Base-by-base conservation (phyloP, 352 stramenopile species). In the Phytophthora ohioensis region DNA sequence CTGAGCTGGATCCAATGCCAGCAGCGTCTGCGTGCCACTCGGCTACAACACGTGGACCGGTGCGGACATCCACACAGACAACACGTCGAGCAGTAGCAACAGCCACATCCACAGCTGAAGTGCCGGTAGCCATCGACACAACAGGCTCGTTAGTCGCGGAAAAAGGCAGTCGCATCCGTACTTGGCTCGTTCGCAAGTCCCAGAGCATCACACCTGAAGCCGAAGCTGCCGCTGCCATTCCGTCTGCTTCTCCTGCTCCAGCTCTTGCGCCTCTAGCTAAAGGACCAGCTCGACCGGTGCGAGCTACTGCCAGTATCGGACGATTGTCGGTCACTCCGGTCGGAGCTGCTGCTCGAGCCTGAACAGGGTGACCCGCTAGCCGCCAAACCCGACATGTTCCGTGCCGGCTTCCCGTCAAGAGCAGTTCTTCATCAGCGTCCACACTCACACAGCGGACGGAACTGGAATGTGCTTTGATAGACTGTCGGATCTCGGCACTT, bases 331-430 rank as follows among this genome's bases (percentile, higher is more conserved):
- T 45, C 5, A 62, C 53, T 1, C 56, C 46, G 2, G 61, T 67
- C 2, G 64, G 60, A 0, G 64, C 64, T 30, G 69, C 57, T 32
- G 64, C 55, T 12, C 69, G 69, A 61, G 64, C 69, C 49, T 80
- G 73, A 3, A 80, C 76, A 1, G 86, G 86, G 34, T 90, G 85
- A 13, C 61, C 78, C 5, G 81, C 71, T 9, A 94, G 75, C n/a
- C 84, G 69, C 87, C 87, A 94, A 7, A 81, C 80, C 5, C 87
- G 81, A 48, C 87, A 92, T 2, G 83, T 88, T n/a, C 85, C 85
- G 21, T 88, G 87, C 46, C 90, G 91, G 49, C 82, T 92, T n/a
- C 81, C 87, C 1, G 87, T 88, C 48, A 92, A 66, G 7, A 90
- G 59, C 17, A 94, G 34, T 10, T 89, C 75, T 67, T 94, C 83